Evolutionary conservation across 2,329 filamentous ascomycete genomes (phyloP), one percentile per base, ranked within the genome.

Genomic region (Trichoderma lentiforme): DNA sequence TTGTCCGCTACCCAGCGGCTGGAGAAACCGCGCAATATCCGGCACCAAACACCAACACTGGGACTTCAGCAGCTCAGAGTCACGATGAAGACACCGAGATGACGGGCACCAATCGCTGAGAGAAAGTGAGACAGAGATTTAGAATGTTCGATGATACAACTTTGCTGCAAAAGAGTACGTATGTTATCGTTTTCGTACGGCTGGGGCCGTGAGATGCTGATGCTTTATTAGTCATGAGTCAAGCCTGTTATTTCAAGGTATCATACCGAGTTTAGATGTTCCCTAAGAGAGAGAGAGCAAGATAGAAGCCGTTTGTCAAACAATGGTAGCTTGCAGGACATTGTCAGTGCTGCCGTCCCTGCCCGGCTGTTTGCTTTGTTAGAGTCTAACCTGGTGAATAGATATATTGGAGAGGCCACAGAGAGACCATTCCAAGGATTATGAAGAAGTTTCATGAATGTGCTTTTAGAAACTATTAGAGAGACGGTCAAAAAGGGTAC

Each of bases 21-120:
- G 30, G 7, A 18, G 43, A 26, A 18, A 8, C 24, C 5, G 18
- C 15, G 34, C 26, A 53, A 14, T 24, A 53, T 15, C 43, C n/a
- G 47, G 36, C 26, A 14, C n/a, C 56, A 32, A 51, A 24, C 24
- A 24, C 34, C 28, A 32, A 43, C 39, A 18, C 36, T 14, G 43
- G 21, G 3, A 4, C 57, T 53, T 47, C 36, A 11, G 36, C 32
- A 36, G 28, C n/a, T 5, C 47, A 21, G 36, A 34, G 21, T 36
- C 36, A 30, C 28, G 51, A 65, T 8, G 53, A 66, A 32, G 69
- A 65, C 51, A 39, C 51, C 6, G 62, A 66, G 30, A 71, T 71
- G 69, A 21, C 53, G 26, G 62, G 21, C 34, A 18, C 12, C 24
- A n/a, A 71, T 4, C 15, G 36, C 32, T 47, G n/a, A 47, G 3